A percentile compares a stretch with the other conserved stretches of the same genome.
Evolutionary conservation across 805 yeast genomes (phyloP).

Genomic region (Lipomyces mesembrius): DNA sequence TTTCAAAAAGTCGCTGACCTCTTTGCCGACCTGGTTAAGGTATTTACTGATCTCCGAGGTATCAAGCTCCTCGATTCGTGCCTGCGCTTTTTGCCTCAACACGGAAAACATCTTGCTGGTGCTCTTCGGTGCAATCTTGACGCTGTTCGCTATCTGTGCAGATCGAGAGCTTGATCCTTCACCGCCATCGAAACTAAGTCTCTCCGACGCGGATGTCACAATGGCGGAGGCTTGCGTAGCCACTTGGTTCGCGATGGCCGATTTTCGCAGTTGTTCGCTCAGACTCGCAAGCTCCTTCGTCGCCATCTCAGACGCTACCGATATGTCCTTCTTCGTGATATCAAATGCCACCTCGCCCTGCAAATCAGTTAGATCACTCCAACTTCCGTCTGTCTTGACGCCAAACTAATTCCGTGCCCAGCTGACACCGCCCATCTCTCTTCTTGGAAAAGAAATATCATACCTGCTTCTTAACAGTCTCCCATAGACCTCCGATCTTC

Average conservation of each 20-base stretch:
- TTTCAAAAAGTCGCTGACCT: constrained; percentile 50
- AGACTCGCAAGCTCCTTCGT: constrained; percentile 28
- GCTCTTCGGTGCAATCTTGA: constrained; percentile 31
- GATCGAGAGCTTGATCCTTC: constrained; percentile 14
- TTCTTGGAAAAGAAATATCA: neutral
- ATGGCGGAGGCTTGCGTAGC: constrained; percentile 15
- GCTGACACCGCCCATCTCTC: neutral
- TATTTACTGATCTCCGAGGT: constrained; percentile 75
- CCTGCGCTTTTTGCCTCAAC: constrained; percentile 56
- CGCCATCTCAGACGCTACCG: constrained; percentile 37
- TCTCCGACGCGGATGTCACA: constrained; percentile 12
- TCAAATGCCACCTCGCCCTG: constrained; percentile 40
- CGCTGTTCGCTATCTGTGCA: constrained; percentile 11
- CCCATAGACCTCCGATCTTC: constrained; percentile 42
- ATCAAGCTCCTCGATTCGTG: constrained; percentile 70
- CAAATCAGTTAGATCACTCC: neutral
- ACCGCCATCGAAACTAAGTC: constrained; percentile 22
- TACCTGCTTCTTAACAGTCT: constrained; percentile 41
- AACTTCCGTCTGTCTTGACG: neutral
- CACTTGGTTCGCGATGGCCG: constrained; percentile 33
- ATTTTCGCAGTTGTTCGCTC: constrained; percentile 26
- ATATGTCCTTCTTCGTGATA: constrained; percentile 42
- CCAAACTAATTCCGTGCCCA: too few relatives aligned
- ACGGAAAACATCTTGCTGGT: constrained; percentile 43
- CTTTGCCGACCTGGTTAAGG: constrained; percentile 60